Conservation (phyloP, 768 basidiomycete species). For the Termitomyces sp. region DNA sequence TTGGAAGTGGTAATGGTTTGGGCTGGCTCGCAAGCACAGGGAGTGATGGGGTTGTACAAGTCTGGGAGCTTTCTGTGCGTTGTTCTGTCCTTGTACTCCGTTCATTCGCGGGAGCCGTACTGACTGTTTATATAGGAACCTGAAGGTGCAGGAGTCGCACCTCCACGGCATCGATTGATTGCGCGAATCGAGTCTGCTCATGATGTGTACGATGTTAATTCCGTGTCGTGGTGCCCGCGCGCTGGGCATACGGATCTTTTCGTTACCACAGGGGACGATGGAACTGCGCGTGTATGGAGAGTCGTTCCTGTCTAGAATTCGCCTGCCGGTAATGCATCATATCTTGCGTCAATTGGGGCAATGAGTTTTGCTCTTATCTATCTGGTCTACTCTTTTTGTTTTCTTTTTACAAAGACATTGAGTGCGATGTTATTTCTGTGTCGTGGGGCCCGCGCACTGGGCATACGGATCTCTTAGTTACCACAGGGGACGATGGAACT, state of each 20-base stretch:
- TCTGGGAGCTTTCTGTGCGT: slow-evolving; percentile 73
- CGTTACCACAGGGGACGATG: slow-evolving; percentile 86
- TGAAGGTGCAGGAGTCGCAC: slow-evolving; percentile 7
- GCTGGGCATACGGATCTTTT: slow-evolving; percentile 59
- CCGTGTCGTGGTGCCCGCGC: slow-evolving; percentile 73
- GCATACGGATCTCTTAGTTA: slow-evolving; percentile 64
- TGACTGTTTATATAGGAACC: slow-evolving; percentile 19
- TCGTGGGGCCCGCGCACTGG: no score
- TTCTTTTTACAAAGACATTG: no score
- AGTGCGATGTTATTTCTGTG: no score
- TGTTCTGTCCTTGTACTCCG: background rate
- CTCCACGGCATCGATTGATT: slow-evolving; percentile 42
- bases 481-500: slow-evolving; percentile 81
- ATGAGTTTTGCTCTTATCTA: no score
- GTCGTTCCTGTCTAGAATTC: background rate
- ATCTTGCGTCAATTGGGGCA: no score
- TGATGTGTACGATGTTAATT: slow-evolving; percentile 80
- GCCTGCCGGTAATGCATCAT: background rate
- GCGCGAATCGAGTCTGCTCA: slow-evolving; percentile 63
- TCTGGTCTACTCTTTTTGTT: no score
- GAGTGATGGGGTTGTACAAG: slow-evolving; percentile 75
- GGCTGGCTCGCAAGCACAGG: slow-evolving; percentile 87
- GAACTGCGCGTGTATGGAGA: slow-evolving; percentile 76
- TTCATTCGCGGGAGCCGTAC: background rate
- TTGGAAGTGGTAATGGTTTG: slow-evolving; percentile 36